Base-by-base conservation (phyloP, 2,329 filamentous ascomycete species). In the Didymella sp. region DNA sequence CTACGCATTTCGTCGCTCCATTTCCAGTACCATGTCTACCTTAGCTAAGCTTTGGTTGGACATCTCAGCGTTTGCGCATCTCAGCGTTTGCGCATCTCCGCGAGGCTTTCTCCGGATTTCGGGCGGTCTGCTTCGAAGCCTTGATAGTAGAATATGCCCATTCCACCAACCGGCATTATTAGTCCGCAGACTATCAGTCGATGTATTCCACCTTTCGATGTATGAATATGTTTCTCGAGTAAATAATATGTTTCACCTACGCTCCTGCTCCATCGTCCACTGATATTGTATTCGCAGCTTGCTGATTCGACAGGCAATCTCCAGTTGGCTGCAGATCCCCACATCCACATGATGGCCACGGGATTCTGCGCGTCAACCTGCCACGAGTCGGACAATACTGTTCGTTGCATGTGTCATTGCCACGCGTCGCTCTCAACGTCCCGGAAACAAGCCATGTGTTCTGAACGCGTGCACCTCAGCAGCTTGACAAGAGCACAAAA, bases 231-330 rank as follows among this genome's bases (percentile, higher is more conserved):
- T 52, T 50, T 17, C 35, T 47, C 53, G 51, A 63, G 54, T 62
- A 68, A 59, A 69, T 67, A 68, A 60, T 64, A 66, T 58, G 13
- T 45, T 44, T 51, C 46, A 56, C 42, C 43, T 25, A 11, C 6
- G 21, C 17, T 49, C 45, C 25, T 55, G 17, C 19, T 49, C 25
- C 17, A n/a, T 15, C 27, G 33, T 43, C 1, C 25, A 30, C 6
- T 35, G n/a, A 30, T 9, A 5, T 40, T 22, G 12, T 27, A 6
- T 21, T 8, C 7, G 22, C 22, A 0, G 4, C n/a, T 13, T 31
- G 28, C 41, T 33, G 37, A 33, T 52, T 52, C 31, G 44, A 44
- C 48, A 15, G 24, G 43, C 33, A 38, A 48, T 52, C 43, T n/a
- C 17, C 48, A 51, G 24, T 24, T 24, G 37, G 22, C n/a, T 51